Conservation (phyloP, 176 grass and related monocot genomes). For the Oryza officinalis region DNA sequence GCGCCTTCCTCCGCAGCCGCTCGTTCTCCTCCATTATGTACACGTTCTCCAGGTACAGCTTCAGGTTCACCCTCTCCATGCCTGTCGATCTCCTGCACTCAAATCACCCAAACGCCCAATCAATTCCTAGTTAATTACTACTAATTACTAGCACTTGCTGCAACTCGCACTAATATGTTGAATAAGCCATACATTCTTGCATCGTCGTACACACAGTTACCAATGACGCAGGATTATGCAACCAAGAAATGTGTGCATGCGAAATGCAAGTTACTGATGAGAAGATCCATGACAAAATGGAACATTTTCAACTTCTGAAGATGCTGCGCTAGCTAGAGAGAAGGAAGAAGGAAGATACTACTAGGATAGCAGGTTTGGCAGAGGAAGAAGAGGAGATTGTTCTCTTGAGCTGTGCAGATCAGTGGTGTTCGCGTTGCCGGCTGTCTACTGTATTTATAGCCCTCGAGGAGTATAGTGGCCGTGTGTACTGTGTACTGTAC, state of each 20-base stretch:
- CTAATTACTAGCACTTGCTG: no score
- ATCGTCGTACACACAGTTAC: not conserved
- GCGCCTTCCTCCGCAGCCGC: constrained; percentile 52
- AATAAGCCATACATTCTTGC: not conserved
- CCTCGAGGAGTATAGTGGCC: not conserved
- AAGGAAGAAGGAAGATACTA: no score
- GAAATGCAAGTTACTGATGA: not conserved
- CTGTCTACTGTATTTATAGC: not conserved
- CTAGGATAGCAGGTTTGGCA: not conserved
- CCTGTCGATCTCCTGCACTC: not conserved
- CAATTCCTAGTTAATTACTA: no score
- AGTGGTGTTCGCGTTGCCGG: no score
- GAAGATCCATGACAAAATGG: not conserved
- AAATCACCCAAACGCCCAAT: not conserved
- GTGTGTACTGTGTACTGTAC: not conserved
- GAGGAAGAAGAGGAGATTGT: not conserved
- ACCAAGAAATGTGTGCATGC: not conserved
- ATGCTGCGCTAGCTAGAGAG: not conserved
- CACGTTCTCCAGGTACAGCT: constrained; percentile 62
- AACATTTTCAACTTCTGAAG: not conserved
- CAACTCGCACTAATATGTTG: no score
- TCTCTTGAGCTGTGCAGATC: not conserved
- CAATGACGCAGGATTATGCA: no score
- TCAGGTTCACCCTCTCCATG: constrained; percentile 43
- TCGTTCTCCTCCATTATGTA: constrained; percentile 76